Base-by-base conservation (phyloP, 352 stramenopile species). In the Elongisporangium undulatum region DNA sequence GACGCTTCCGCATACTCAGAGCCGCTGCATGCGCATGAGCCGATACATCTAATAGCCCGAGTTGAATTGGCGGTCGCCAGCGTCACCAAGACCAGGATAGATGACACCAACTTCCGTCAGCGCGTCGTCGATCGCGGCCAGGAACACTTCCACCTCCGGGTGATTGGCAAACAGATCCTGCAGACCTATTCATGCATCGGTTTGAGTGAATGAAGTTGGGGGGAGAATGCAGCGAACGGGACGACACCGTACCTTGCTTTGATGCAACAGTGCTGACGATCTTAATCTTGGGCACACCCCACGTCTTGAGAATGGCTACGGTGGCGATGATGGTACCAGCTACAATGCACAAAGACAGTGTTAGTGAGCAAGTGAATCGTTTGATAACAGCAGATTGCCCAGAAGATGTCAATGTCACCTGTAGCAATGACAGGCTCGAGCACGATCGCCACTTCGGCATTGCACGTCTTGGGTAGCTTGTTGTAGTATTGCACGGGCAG, bases 401-500 rank as follows among this genome's bases (percentile, higher is more conserved):
- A 39, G 16, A 17, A 41, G n/a, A 15, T 6, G 17, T 16, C 5
- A 4, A 49, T 20, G 57, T 55, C 65, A 92, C 86, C 86, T 20
- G 95, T 98, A 12, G 94, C 94, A 69, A 99, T 98, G 51, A 99
- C 82, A 17, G 96, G 96, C 75, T 99, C 97, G 29, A 99, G 72
- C 22, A 99, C 79, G 62, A 98, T 98, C 9, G 97, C 97, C 38
- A 96, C 87, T 57, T 98, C 90, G 16, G 82, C 73, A 41, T 90
- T 81, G 73, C 94, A 97, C 63, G 97, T 81, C 58, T 97, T 97
- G 2, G 97, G 97, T 3, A 99, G 77, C 63, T 98, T 96, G 85
- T 99, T 99, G 80, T 99, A 99, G 82, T 99, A 99, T 66, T 99
- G 93, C n/a, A 99, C 94, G 3, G 96, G 96, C 24, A 97, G 64